Percentiles rank a stretch among this genome's conserved stretches.
phyloP scores from a whole-genome alignment of 805 yeast species.

The Candida tibetensis region DNA sequence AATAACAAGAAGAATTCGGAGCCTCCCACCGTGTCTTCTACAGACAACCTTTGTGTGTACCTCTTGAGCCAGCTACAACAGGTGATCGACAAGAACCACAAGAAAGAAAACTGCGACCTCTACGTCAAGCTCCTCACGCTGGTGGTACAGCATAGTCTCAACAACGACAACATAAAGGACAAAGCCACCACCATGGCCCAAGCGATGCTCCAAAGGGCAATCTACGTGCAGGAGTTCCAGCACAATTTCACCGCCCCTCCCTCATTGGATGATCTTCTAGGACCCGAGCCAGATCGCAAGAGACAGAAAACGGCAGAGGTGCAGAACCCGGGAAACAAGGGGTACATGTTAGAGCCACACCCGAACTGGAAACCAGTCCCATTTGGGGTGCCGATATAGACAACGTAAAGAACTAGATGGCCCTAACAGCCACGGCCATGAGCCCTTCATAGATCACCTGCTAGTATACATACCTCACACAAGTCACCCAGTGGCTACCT shows the following conservation, averaged over 20 bases:
- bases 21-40: not conserved
- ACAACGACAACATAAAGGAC: not conserved
- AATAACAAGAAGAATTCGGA: not conserved
- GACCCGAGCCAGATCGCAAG: constrained; percentile 2
- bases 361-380: constrained; percentile 52
- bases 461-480: no score
- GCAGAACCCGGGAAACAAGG: constrained; percentile 19
- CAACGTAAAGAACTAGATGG: no score
- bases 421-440: no score
- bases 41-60: not conserved
- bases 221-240: constrained; percentile 4
- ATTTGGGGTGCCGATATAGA: constrained; percentile 38
- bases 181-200: constrained; percentile 3
- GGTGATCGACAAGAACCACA: not conserved
- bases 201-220: constrained; percentile 1
- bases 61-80: not conserved
- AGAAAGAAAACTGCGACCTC: not conserved
- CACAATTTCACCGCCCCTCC: constrained; percentile 12
- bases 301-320: constrained; percentile 13
- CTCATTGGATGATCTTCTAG: constrained; percentile 24
- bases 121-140: constrained; percentile 1
- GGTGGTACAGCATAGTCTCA: not conserved
- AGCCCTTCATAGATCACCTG: no score
- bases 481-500: no score
- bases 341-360: constrained; percentile 29